Evolutionary conservation across 2,329 filamentous ascomycete species (phyloP).

Genomic region (Thelonectria olida): DNA sequence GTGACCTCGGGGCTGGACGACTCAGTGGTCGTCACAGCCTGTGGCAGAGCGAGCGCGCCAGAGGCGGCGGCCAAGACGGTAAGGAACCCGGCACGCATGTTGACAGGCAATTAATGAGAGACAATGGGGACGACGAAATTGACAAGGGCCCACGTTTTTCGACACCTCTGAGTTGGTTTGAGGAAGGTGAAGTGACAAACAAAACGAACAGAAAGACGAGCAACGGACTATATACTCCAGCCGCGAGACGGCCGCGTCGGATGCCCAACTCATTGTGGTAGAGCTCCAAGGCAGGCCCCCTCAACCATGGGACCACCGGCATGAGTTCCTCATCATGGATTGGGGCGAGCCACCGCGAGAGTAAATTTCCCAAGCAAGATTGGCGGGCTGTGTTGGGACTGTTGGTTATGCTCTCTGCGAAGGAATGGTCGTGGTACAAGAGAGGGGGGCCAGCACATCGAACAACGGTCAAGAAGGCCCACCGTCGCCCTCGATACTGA

Average conservation of each 20-base stretch:
- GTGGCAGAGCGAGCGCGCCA: constrained; percentile 32
- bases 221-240: constrained; percentile 17
- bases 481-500: constrained; percentile 2
- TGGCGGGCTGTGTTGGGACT: background rate
- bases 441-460: constrained; percentile 3
- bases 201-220: background rate
- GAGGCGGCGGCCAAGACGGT: constrained; percentile 33
- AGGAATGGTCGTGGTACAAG: background rate
- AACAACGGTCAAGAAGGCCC: background rate
- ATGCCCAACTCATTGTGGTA: background rate
- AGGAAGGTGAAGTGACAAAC: constrained; percentile 10
- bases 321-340: too few species aligned
- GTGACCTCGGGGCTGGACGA: constrained; percentile 30
- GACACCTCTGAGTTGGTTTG: constrained; percentile 15
- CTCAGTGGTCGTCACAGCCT: constrained; percentile 14
- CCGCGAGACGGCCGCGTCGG: background rate
- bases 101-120: constrained; percentile 16
- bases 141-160: constrained; percentile 21
- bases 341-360: background rate
- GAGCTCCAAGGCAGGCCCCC: background rate
- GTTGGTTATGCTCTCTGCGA: background rate
- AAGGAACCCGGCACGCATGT: constrained; percentile 33
- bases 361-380: background rate
- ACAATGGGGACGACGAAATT: background rate
- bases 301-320: background rate